A percentile compares a stretch with the other conserved stretches of the same genome.
Evolutionary conservation across 495 filamentous ascomycete species (phyloP).

Genomic region (Bryoglossum gracile): DNA sequence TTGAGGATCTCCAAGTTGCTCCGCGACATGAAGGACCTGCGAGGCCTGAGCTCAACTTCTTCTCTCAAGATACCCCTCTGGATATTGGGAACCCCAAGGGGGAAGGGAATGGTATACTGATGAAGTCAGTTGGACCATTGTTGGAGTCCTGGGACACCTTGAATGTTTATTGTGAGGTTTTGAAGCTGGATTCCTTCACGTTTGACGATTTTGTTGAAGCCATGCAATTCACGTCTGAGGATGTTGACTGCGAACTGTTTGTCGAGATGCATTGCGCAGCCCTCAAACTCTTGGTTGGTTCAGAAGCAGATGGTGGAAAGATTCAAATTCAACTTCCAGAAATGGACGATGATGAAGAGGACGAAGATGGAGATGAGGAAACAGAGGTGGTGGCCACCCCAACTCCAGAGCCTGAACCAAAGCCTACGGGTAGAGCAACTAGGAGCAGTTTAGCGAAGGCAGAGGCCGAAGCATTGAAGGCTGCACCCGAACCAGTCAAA

Average conservation of each 20-base stretch:
- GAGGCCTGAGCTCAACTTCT: conserved; percentile 69
- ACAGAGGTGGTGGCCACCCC: conserved; percentile 45
- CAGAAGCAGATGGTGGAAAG: conserved; percentile 66
- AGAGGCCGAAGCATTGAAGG: conserved; percentile 57
- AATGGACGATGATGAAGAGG: conserved; percentile 59
- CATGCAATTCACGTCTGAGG: conserved; percentile 68
- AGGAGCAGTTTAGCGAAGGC: conserved; percentile 77
- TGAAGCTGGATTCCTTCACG: conserved; percentile 89
- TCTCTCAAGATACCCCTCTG: conserved; percentile 53
- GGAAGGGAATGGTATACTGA: conserved; percentile 53
- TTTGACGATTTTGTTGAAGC: conserved; percentile 94
- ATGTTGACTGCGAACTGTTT: conserved; percentile 78
- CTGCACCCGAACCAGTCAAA: conserved; percentile 42
- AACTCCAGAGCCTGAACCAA: conserved; percentile 55
- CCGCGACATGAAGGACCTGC: conserved; percentile 49
- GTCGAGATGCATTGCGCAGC: conserved; percentile 88
- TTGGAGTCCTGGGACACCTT: conserved; percentile 93
- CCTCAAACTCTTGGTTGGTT: conserved; percentile 76
- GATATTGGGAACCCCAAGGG: conserved; percentile 25
- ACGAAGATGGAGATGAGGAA: conserved; percentile 53
- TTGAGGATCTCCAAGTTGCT: conserved; percentile 81
- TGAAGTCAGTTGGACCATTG: conserved; percentile 71
- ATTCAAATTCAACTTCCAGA: conserved; percentile 74
- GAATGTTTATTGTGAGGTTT: conserved; percentile 92
- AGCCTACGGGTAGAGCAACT: conserved; percentile 63